Evolutionary conservation across 2,329 filamentous ascomycete genomes (phyloP), one percentile per base, ranked within the genome.

Genomic region (Myriangium duriaei): DNA sequence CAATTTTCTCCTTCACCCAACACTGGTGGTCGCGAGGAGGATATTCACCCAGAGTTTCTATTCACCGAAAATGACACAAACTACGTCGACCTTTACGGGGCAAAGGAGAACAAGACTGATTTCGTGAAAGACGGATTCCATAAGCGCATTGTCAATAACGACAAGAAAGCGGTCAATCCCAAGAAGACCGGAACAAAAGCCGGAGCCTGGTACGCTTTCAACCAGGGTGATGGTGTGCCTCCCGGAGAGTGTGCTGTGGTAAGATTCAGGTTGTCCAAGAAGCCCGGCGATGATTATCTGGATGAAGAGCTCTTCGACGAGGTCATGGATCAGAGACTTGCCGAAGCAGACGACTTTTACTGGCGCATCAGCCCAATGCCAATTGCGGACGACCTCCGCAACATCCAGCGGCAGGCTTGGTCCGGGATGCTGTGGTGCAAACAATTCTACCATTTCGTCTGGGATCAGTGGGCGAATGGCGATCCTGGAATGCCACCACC

Each of bases 371-470:
- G 85, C 60, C 88, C 88, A 3, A 69, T 95, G 28, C 88, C 87
- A 2, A 93, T 95, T 80, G 72, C 83, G 0, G 87, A 96, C 34
- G 88, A 96, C 54, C 69, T 95, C 42, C 79, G 87, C 49, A 95
- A 92, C 59, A 91, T 96, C 49, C 91, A 96, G 62, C 76, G 88
- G 49, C 87, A 95, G 58, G 91, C 88, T 3, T 81, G 95, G 48
- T 79, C 87, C 1, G 88, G 91, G 38, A 96, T 96, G 88, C 80
- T 96, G 71, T 96, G 88, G 88, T 92, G 81, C 45, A 96, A 96
- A 60, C 88, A 96, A 58, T 84, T 85, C 62, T 96, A 96, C 59
- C 76, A 92, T 55, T 95, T 96, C 59, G 76, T 96, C 51, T 95
- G 86, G 85, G 87, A 96, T 47, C 82, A 96, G 56, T 96, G 88